Evolutionary conservation across 345 rosid genomes (phyloP).

Genomic region (Citrus inodora): DNA sequence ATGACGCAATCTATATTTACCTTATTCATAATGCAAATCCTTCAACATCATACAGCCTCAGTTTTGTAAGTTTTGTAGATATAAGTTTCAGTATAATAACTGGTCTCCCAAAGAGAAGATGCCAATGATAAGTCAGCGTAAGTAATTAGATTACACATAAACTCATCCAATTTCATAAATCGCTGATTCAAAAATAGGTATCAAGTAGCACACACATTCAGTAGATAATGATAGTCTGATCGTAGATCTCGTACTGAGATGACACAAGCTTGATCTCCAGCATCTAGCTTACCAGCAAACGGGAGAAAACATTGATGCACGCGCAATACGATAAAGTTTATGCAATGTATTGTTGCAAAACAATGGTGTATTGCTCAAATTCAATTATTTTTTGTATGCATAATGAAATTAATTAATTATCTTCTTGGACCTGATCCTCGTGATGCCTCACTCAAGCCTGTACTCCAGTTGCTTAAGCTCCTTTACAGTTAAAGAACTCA

Average conservation of each 20-base stretch:
- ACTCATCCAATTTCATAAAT: background rate
- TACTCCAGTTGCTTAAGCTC: constrained; percentile 95
- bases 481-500: constrained; percentile 73
- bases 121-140: background rate
- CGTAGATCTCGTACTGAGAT: background rate
- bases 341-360: too few relatives aligned
- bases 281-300: constrained; percentile 11
- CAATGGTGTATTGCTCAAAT: too few relatives aligned
- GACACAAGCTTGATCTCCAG: background rate
- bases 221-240: background rate
- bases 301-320: background rate
- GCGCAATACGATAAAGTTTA: too few relatives aligned
- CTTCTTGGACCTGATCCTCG: constrained; percentile 94
- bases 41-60: background rate
- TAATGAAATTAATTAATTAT: background rate
- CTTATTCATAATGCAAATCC: background rate
- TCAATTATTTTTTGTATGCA: too few relatives aligned
- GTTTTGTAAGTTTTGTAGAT: too few relatives aligned
- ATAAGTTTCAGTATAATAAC: background rate
- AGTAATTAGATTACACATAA: background rate
- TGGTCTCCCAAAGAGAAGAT: background rate
- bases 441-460: constrained; percentile 89
- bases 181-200: background rate
- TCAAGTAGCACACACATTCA: background rate
- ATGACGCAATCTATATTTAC: background rate